Percentiles rank a stretch among this genome's conserved stretches.
phyloP scores from a whole-genome alignment of 139 green algal species.

The Pseudopediastrum boryanum region DNA sequence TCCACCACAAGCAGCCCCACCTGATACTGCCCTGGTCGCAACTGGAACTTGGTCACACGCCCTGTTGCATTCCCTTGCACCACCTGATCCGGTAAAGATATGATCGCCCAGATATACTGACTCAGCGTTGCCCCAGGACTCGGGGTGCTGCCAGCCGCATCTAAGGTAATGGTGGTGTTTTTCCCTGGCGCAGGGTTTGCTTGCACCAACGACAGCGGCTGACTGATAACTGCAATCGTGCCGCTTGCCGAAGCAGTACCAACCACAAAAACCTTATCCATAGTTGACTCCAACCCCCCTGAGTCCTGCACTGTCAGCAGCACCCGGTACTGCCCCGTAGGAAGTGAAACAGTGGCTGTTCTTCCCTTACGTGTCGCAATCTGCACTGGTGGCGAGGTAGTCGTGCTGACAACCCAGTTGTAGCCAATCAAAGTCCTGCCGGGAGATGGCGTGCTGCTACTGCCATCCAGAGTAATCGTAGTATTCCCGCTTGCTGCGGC shows the following conservation, averaged over 20 bases:
- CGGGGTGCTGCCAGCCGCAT: slow-evolving; percentile 8
- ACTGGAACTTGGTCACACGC: neutral
- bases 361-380: no score
- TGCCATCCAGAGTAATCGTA: neutral
- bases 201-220: slow-evolving; percentile 18
- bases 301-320: neutral
- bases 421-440: neutral
- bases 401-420: neutral
- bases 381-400: no score
- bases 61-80: slow-evolving; percentile 3
- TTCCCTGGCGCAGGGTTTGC: neutral
- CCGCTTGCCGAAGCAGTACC: slow-evolving; percentile 3
- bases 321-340: neutral
- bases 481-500: neutral
- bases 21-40: slow-evolving; percentile 17
- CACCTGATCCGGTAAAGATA: neutral
- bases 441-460: neutral
- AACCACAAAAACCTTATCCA: slow-evolving; percentile 29
- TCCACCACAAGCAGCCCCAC: slow-evolving; percentile 34
- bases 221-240: slow-evolving; percentile 25
- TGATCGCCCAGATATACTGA: slow-evolving; percentile 31
- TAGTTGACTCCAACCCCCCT: no score
- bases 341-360: no score
- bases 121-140: slow-evolving; percentile 17
- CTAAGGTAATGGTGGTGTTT: slow-evolving; percentile 2